These are phyloP conservation scores for Ophiosphaerella korrae DNA, from an alignment of 2,329 filamentous ascomycete genomes.

Conservation along the genomic window DNA sequence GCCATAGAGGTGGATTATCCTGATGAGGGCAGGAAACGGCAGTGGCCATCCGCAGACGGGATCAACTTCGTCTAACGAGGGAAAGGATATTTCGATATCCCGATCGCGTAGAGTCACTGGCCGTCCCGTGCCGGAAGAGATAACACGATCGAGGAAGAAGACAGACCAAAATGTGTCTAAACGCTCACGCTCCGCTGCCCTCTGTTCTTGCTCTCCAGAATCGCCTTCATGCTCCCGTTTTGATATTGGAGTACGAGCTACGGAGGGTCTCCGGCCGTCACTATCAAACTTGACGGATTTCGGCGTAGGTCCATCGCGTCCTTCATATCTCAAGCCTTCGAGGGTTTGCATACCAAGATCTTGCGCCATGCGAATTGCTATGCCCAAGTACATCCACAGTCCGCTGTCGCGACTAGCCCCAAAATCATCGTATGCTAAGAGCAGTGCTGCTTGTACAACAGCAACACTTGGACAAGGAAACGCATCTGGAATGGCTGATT, in stretches of 20 bases:
- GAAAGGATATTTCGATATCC: slow-evolving; percentile 80
- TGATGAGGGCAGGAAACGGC: slow-evolving; percentile 78
- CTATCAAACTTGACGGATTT: slow-evolving; percentile 56
- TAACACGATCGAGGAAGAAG: slow-evolving; percentile 84
- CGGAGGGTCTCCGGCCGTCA: slow-evolving; percentile 12
- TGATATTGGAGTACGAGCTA: slow-evolving; percentile 47
- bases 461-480: slow-evolving; percentile 83
- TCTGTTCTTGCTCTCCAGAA: slow-evolving; percentile 57
- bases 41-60: slow-evolving; percentile 70
- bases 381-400: slow-evolving; percentile 90
- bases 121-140: slow-evolving; percentile 84
- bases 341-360: slow-evolving; percentile 82
- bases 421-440: slow-evolving; percentile 89
- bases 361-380: slow-evolving; percentile 82
- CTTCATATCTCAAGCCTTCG: slow-evolving; percentile 69
- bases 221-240: slow-evolving; percentile 48
- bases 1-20: slow-evolving; percentile 85
- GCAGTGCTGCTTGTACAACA: slow-evolving; percentile 79
- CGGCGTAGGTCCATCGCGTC: slow-evolving; percentile 61
- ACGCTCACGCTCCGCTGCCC: slow-evolving; percentile 76
- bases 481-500: slow-evolving; percentile 79
- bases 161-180: slow-evolving; percentile 91
- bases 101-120: slow-evolving; percentile 83
- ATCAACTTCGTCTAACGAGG: slow-evolving; percentile 58
- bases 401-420: slow-evolving; percentile 87